phyloP scores from a whole-genome alignment of 164 flowering plant species.

The Hamamelis virginiana region DNA sequence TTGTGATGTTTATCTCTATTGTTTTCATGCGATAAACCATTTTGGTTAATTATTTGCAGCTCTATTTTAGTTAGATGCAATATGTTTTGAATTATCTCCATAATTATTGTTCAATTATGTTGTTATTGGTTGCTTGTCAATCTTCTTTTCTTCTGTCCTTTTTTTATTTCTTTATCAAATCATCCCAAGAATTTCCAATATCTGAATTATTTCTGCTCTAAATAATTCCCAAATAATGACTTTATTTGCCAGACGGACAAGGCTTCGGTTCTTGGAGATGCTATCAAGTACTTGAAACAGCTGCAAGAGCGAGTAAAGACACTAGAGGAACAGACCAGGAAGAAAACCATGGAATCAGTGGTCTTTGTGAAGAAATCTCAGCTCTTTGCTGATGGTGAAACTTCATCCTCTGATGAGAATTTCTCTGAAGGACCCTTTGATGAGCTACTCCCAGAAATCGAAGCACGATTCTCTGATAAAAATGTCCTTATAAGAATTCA shows the following conservation, averaged over 20 bases:
- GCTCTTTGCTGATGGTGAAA: slow-evolving; percentile 38
- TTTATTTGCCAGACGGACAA: slow-evolving; percentile 68
- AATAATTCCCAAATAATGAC: too few relatives aligned
- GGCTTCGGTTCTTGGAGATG: slow-evolving; percentile 89
- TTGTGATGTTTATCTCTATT: too few relatives aligned
- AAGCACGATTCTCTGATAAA: slow-evolving; percentile 68
- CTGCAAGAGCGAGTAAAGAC: slow-evolving; percentile 72
- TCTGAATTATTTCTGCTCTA: too few relatives aligned
- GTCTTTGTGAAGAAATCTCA: slow-evolving; percentile 63
- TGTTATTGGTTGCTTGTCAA: too few relatives aligned
- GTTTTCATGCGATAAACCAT: too few relatives aligned
- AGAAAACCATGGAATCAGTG: slow-evolving; percentile 62
- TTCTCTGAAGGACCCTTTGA: slow-evolving; percentile 21
- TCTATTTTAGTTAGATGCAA: too few relatives aligned
- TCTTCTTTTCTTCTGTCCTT: neutral
- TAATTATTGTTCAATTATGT: too few relatives aligned
- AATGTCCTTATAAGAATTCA: slow-evolving; percentile 73
- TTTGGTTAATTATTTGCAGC: too few relatives aligned
- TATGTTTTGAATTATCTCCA: too few relatives aligned
- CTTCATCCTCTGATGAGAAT: slow-evolving; percentile 38
- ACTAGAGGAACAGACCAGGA: slow-evolving; percentile 69
- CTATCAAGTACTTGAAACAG: slow-evolving; percentile 80
- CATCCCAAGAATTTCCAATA: too few relatives aligned
- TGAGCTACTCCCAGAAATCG: slow-evolving; percentile 71
- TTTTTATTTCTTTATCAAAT: neutral